Conservation (phyloP, 1,139 yeast species). For the Candida tunisiensis region DNA sequence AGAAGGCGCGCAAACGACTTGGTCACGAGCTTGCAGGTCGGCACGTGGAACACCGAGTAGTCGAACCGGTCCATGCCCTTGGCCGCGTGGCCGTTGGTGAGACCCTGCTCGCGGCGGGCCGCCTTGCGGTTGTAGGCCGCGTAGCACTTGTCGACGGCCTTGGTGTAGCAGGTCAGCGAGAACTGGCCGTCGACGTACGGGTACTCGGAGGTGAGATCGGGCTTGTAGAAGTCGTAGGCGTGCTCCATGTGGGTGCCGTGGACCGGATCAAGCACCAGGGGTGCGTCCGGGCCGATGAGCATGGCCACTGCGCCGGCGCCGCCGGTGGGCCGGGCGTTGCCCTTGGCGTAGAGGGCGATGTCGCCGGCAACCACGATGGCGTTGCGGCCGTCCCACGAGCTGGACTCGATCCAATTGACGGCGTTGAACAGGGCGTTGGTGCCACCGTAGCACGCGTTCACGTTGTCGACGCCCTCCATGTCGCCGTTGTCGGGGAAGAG, state of each 20-base stretch:
- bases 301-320: constrained; percentile 98
- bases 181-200: constrained; percentile 98
- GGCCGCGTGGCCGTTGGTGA: constrained; percentile 12
- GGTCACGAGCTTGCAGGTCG: constrained; percentile 89
- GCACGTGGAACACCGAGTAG: constrained; percentile 95
- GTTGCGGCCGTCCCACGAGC: constrained; percentile 97
- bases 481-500: constrained; percentile 79
- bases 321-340: constrained; percentile 99
- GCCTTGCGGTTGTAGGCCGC: constrained; percentile 69
- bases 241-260: constrained; percentile 94
- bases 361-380: constrained; percentile 97
- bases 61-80: constrained; percentile 54
- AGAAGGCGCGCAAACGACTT: constrained; percentile 87
- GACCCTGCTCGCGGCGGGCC: constrained; percentile 22
- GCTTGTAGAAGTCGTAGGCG: constrained; percentile 96
- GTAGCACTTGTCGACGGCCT: constrained; percentile 84
- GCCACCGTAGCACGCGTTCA: constrained; percentile 99
- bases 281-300: constrained; percentile 95
- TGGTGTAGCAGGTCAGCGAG: constrained; percentile 85
- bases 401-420: constrained; percentile 90
- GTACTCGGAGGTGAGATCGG: constrained; percentile 90
- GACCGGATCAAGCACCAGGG: constrained; percentile 74
- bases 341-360: constrained; percentile 92
- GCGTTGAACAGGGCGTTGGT: constrained; percentile 91
- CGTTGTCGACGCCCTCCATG: constrained; percentile 90